Evolutionary conservation across 805 yeast species (phyloP).

Genomic region (Nakazawaea siamensis): DNA sequence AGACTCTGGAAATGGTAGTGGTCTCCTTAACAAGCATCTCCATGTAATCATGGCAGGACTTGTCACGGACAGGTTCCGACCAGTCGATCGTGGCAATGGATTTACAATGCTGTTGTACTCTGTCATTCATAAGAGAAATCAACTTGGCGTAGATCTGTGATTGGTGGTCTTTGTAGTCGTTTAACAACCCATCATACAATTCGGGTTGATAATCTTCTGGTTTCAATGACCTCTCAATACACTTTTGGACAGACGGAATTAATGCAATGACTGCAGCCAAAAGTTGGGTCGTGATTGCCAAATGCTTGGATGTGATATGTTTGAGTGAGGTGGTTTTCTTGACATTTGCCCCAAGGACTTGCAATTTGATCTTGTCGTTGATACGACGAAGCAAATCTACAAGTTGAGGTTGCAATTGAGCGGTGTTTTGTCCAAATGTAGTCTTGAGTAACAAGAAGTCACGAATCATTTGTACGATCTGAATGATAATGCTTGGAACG

Average conservation of each 20-base stretch:
- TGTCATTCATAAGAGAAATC: constrained; percentile 63
- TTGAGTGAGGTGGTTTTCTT: constrained; percentile 64
- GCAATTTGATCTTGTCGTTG: constrained; percentile 47
- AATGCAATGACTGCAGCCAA: constrained; percentile 37
- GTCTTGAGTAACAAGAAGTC: constrained; percentile 49
- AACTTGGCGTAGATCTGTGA: constrained; percentile 54
- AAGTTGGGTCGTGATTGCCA: constrained; percentile 62
- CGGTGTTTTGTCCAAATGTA: constrained; percentile 41
- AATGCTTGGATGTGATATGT: constrained; percentile 66
- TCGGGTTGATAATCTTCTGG: constrained; percentile 22
- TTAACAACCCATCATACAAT: constrained; percentile 30
- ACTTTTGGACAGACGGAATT: constrained; percentile 26
- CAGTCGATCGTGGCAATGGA: constrained; percentile 41
- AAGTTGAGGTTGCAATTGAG: constrained; percentile 32
- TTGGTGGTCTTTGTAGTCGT: constrained; percentile 49
- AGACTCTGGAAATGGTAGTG: constrained; percentile 49
- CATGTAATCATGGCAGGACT: constrained; percentile 56
- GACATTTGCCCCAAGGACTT: constrained; percentile 70
- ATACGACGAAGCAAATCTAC: constrained; percentile 38
- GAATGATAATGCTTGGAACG: constrained; percentile 41
- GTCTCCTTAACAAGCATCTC: constrained; percentile 60
- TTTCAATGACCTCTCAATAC: constrained; percentile 19
- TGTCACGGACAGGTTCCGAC: constrained; percentile 33
- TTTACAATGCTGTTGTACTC: constrained; percentile 43
- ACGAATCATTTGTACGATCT: constrained; percentile 31